A percentile compares a stretch with the other conserved stretches of the same genome.
Evolutionary conservation across 176 grass and related monocot species (phyloP).

Genomic region (Hordeum vulgare): DNA sequence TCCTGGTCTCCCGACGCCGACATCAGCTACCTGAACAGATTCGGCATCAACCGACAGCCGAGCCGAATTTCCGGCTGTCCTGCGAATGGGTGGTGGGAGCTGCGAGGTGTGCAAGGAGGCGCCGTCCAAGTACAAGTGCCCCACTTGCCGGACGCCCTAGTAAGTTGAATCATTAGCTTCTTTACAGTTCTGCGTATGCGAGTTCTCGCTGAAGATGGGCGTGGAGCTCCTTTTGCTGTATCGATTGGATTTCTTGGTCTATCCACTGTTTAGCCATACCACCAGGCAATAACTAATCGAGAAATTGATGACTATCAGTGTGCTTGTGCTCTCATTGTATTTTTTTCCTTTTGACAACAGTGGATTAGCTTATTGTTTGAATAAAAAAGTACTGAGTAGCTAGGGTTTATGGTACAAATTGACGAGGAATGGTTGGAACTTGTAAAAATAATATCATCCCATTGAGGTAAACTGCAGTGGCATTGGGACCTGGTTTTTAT

Average conservation of each 20-base stretch:
- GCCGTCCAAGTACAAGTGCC: conserved; percentile 91
- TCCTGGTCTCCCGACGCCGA: neutral
- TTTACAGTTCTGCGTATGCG: neutral
- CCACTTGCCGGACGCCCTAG: conserved; percentile 72
- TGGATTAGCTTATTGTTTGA: neutral
- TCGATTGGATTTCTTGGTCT: neutral
- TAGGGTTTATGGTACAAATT: neutral
- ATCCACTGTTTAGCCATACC: neutral
- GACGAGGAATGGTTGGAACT: neutral
- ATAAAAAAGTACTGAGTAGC: neutral
- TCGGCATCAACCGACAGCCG: neutral
- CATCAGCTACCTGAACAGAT: neutral
- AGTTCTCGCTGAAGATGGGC: neutral
- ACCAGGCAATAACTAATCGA: neutral
- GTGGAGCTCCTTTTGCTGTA: neutral
- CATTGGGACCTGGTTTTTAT: neutral
- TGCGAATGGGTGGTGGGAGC: conserved; percentile 28
- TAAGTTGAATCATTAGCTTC: conserved; percentile 30
- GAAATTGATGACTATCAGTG: neutral
- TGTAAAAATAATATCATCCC: neutral
- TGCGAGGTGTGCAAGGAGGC: conserved; percentile 74
- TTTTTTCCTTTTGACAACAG: neutral
- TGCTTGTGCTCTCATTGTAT: neutral
- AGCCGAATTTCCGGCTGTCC: neutral
- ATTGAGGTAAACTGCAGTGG: neutral